Percentiles rank a stretch among this genome's conserved stretches.
Conservation (phyloP, 805 yeast genomes). For the Nakazawaea laoshanensis region DNA sequence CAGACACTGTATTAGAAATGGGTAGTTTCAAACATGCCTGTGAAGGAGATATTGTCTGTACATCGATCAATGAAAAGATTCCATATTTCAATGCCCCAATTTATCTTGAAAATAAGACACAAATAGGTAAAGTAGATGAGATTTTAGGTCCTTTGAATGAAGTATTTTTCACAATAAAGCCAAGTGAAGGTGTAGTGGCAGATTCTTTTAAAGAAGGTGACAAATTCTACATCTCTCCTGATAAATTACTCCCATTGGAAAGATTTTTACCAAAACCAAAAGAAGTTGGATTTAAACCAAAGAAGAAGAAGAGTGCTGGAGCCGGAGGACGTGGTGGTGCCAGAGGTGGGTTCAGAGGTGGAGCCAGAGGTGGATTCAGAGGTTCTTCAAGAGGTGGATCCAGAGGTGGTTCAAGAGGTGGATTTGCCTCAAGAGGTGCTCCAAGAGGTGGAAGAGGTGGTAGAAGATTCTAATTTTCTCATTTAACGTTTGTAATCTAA, state of each 20-base stretch:
- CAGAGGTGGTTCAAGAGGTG: constrained; percentile 35
- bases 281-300: constrained; percentile 73
- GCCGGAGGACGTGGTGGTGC: constrained; percentile 43
- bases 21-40: constrained; percentile 88
- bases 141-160: constrained; percentile 96
- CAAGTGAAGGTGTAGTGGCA: constrained; percentile 94
- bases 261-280: constrained; percentile 97
- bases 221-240: constrained; percentile 91
- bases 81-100: constrained; percentile 99
- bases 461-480: constrained; percentile 7
- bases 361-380: constrained; percentile 37
- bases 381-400: constrained; percentile 34
- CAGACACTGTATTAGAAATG: constrained; percentile 91
- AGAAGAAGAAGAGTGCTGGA: constrained; percentile 56
- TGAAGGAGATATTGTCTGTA: constrained; percentile 96
- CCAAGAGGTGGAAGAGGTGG: constrained; percentile 15
- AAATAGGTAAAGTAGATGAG: constrained; percentile 96
- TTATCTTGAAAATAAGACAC: constrained; percentile 90
- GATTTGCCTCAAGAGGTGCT: constrained; percentile 16
- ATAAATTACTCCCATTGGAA: constrained; percentile 90
- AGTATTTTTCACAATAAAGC: constrained; percentile 95
- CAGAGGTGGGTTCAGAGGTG: constrained; percentile 27
- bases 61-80: constrained; percentile 85
- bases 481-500: no score
- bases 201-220: constrained; percentile 90